Evolutionary conservation across 768 basidiomycete genomes (phyloP), one percentile per base, ranked within the genome.

Genomic region (Lactifluus rugatus): DNA sequence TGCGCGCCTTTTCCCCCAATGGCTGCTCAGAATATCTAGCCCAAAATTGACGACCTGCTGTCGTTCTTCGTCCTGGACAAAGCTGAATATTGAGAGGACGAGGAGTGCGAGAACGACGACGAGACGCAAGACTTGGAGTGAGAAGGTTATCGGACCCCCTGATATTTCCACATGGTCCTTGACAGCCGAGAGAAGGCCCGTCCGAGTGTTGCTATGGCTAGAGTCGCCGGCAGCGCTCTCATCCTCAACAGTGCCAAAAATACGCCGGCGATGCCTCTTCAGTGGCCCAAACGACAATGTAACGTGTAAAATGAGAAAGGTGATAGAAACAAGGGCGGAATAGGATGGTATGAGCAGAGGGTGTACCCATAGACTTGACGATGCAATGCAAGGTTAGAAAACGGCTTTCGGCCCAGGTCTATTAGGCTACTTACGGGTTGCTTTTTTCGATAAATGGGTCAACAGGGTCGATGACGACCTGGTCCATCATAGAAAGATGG

Each of bases 111-210:
- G 67, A 49, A 76, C 74, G 28, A 74, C 74, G 2, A 78, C 53
- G 5, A 81, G 68, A 23, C 83, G 74, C 1, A 71, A 62, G 32
- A 80, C 52, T 61, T 77, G 78, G 68, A 75, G 76, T 14, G 66
- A 65, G 67, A 80, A 82, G 25, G 80, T 76, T 14, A 69, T 67
- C 5, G 66, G 60, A 10, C 82, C 82, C 5, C 81, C 78, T 53
- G 78, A 75, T 13, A 67, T 62, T 16, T 64, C 52, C 31, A 81
- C 66, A 62, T 80, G 78, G 31, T 55, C 54, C 31, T 45, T 61
- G 19, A 62, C 49, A 39, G 60, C 58, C 1, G 58, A 61, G 64
- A 57, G 41, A 11, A 59, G 13, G 37, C 52, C 31, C 10, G 55
- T 45, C 54, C 59, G 34, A 8, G 32, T 49, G 16, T 9, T 25